Evolutionary conservation across 345 rosid genomes (phyloP), one percentile per base, ranked within the genome.

Genomic region (Durio zibethinus): DNA sequence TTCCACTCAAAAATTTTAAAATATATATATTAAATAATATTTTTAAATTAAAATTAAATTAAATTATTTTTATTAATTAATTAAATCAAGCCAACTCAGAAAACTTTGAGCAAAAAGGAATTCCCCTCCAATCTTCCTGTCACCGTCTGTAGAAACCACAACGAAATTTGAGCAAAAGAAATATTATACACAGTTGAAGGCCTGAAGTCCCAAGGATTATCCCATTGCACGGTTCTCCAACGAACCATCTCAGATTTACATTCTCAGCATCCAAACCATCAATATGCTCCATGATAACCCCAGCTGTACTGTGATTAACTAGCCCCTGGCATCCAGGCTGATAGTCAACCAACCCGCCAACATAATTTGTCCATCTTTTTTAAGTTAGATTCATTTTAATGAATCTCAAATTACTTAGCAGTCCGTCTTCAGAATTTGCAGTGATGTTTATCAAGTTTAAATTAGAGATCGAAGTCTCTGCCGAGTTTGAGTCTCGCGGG

Each of bases 261-360:
- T 92, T 92, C 66, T 90, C 88, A 67, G 90, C 65, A 77, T 90
- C 88, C 76, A 95, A 80, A 18, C 98, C 98, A 71, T 90, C 80
- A 31, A 95, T 87, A 79, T 93, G 85, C 59, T 95, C 99, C 99
- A 93, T 92, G 68, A 92, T 90, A 76, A 96, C 89, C 81, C 99
- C 94, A 3, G 97, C 88, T n/a, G 86, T 76, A 77, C 84, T 76
- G 79, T 92, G 98, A 15, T 87, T 85, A 47, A 92, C 92, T 0
- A 95, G 87, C 59, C 97, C 99, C 82, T 77, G 88, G 83, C 98
- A 95, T 67, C 98, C 98, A 0, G 97, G 99, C 82, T 97, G 85
- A 80, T 95, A 95, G 76, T 95, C 99, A 20, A 82, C 92, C 80
- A 88, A 77, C 54, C 97, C 97, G 2, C 88, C 96, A 6, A 38